Percentiles rank a stretch among this genome's conserved stretches.
These are phyloP conservation scores for Citrullus mucosospermus DNA, from an alignment of 306 rosid genomes.

Conservation along the genomic window DNA sequence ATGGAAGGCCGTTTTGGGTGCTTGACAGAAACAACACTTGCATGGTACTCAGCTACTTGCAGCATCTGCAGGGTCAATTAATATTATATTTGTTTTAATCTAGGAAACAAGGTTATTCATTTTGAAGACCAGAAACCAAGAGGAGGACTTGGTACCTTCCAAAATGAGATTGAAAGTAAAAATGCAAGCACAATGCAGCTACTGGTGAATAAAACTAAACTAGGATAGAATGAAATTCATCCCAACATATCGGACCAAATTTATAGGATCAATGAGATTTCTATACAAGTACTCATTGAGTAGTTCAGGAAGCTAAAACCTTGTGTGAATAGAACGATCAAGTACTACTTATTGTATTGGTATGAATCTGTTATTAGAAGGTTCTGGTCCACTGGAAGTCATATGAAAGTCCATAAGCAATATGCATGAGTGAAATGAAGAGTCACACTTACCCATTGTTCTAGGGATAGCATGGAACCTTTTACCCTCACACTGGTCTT, in stretches of 20 bases:
- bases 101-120: background rate
- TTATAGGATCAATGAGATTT: background rate
- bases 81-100: constrained; percentile 12
- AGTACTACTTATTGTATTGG: background rate
- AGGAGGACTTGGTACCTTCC: background rate
- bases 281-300: background rate
- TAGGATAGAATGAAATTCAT: background rate
- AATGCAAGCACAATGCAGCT: background rate
- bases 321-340: background rate
- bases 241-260: background rate
- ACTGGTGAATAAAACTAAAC: background rate
- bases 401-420: constrained; percentile 10
- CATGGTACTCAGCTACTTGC: constrained; percentile 90
- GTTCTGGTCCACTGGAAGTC: background rate
- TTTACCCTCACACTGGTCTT: constrained; percentile 80
- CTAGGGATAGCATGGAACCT: constrained; percentile 81
- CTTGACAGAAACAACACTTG: constrained; percentile 53
- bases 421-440: background rate
- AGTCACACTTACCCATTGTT: constrained; percentile 85
- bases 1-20: constrained; percentile 71
- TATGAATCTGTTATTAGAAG: background rate
- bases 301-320: background rate
- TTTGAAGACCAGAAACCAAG: background rate
- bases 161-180: background rate
- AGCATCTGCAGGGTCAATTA: constrained; percentile 62